Evolutionary conservation across 768 basidiomycete species (phyloP), one percentile per base, ranked within the genome.

Genomic region (Artomyces pyxidatus): DNA sequence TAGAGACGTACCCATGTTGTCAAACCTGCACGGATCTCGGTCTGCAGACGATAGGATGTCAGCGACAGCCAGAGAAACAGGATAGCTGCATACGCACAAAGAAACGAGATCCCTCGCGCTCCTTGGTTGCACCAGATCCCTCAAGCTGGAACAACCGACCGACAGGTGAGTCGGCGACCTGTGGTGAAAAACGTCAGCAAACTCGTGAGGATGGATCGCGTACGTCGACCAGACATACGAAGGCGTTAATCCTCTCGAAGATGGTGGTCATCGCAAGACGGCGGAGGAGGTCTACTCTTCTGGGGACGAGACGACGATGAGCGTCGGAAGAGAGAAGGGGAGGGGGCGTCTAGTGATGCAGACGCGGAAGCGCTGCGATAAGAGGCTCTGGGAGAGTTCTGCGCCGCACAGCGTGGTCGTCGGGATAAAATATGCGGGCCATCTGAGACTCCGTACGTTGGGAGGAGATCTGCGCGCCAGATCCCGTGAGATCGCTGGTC

Each of bases 1-100:
- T 19, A 11, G n/a, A 14, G n/a, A 53, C 81, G 61, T 58, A 85
- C 85, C 85, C 85, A 88, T 68, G 86, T 88, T 48, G 86, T 88
- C 30, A 88, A 19, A 28, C 86, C 86, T 19, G 86, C 86, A 49
- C 85, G 83, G 48, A 88, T 68, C 65, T 88, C 86, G 26, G 83
- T 86, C 83, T 87, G 61, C 14, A 40, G 6, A 29, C 14, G 28
- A 10, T n/a, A 16, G 22, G n/a, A n/a, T 40, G 46, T 7, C 11
- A 26, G 4, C 1, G 23, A 12, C 5, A 23, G n/a, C 8, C 23
- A 19, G 48, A 19, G 29, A 4, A 21, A 21, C 14, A 7, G 10
- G 35, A 10, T n/a, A n/a, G n/a, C n/a, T n/a, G n/a, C n/a, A n/a
- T 35, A 53, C 65, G 51, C 41, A 65, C 64, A 47, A 63, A 49